These are phyloP conservation scores for Phytomonas serpens DNA, from an alignment of 208 protist species.

Conservation along the genomic window DNA sequence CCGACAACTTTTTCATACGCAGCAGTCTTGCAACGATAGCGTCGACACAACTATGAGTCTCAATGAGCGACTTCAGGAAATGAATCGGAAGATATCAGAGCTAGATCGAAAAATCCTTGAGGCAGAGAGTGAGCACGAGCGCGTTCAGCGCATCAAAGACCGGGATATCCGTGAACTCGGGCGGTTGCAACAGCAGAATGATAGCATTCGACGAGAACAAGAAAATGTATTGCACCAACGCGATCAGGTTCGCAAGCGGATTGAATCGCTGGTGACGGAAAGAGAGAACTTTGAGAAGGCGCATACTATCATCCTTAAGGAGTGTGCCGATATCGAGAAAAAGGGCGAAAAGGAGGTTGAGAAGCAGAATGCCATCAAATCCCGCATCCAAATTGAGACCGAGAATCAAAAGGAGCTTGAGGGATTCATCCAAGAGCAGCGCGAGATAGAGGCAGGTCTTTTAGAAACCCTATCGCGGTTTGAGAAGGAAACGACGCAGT, in stretches of 20 bases:
- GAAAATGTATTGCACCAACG: slow-evolving; percentile 74
- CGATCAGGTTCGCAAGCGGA: slow-evolving; percentile 51
- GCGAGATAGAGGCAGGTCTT: slow-evolving; percentile 38
- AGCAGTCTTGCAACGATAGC: slow-evolving; percentile 89
- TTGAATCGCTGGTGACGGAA: slow-evolving; percentile 42
- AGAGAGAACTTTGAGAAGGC: slow-evolving; percentile 60
- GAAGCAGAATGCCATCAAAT: slow-evolving; percentile 56
- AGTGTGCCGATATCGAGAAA: slow-evolving; percentile 67
- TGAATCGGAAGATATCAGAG: slow-evolving; percentile 53
- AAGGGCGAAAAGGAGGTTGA: slow-evolving; percentile 61
- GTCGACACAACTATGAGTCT: slow-evolving; percentile 84
- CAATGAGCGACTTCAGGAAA: slow-evolving; percentile 68
- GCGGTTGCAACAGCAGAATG: slow-evolving; percentile 76
- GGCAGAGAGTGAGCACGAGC: slow-evolving; percentile 37
- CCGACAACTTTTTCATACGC: slow-evolving; percentile 78
- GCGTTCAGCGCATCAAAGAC: slow-evolving; percentile 60
- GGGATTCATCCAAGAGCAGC: slow-evolving; percentile 45
- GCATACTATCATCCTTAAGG: slow-evolving; percentile 40
- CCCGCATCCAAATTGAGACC: slow-evolving; percentile 42
- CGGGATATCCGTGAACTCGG: slow-evolving; percentile 68
- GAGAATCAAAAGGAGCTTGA: slow-evolving; percentile 65
- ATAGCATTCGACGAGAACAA: slow-evolving; percentile 71
- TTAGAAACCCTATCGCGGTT: slow-evolving; percentile 58
- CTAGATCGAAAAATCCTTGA: slow-evolving; percentile 73
- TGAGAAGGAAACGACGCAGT: slow-evolving; percentile 91